phyloP scores from a whole-genome alignment of 2,329 filamentous ascomycete species.

The Elsinoe fawcettii region DNA sequence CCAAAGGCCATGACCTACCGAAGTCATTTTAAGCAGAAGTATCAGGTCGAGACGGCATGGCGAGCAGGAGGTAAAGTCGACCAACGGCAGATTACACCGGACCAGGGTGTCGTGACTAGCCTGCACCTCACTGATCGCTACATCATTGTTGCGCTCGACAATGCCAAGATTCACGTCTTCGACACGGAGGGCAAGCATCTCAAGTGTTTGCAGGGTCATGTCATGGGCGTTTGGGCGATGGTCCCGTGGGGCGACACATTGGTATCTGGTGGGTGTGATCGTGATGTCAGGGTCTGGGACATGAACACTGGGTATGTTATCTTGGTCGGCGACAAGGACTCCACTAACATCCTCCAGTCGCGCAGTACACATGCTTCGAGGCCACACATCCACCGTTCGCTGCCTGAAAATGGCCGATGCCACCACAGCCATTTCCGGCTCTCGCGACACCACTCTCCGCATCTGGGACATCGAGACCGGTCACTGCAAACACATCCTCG shows the following conservation, averaged over 20 bases:
- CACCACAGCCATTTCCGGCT: conserved; percentile 92
- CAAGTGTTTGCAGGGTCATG: conserved; percentile 84
- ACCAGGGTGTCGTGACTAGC: conserved; percentile 94
- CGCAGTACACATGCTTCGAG: conserved; percentile 74
- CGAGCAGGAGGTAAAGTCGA: conserved; percentile 80
- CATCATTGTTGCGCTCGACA: conserved; percentile 94
- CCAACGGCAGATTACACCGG: conserved; percentile 82
- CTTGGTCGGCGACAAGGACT: background rate
- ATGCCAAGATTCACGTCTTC: conserved; percentile 97
- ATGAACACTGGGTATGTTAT: conserved; percentile 78
- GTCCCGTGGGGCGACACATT: conserved; percentile 93
- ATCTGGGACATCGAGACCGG: conserved; percentile 92
- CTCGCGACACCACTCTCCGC: conserved; percentile 84
- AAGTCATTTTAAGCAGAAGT: conserved; percentile 94
- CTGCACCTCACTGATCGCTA: conserved; percentile 90
- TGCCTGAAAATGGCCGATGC: conserved; percentile 96
- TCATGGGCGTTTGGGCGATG: conserved; percentile 99
- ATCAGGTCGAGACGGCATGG: conserved; percentile 96
- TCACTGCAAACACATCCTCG: conserved; percentile 80
- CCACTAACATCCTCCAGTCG: conserved; percentile 41
- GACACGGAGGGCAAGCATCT: conserved; percentile 83
- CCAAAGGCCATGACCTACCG: conserved; percentile 75
- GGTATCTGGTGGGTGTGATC: conserved; percentile 92
- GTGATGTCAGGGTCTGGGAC: conserved; percentile 95
- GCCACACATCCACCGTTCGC: conserved; percentile 92